Conservation (phyloP, 768 basidiomycete species). For the Lentinula lateritia region DNA sequence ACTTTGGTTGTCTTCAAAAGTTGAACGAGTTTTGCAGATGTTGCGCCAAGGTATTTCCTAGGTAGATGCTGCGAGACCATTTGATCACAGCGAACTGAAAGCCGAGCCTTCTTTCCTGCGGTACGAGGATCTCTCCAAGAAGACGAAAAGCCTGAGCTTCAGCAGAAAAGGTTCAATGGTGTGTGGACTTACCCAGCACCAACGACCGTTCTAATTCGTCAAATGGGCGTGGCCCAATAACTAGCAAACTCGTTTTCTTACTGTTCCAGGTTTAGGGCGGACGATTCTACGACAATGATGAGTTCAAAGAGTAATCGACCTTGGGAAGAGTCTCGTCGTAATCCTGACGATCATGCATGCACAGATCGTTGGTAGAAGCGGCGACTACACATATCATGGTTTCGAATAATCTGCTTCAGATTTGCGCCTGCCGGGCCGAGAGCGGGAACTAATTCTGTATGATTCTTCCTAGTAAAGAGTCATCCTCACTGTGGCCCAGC, state of each 20-base stretch:
- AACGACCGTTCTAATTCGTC: slow-evolving; percentile 51
- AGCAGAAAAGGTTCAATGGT: background rate
- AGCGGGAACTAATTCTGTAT: no score
- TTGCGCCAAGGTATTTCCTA: slow-evolving; percentile 51
- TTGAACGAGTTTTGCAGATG: slow-evolving; percentile 73
- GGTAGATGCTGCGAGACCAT: slow-evolving; percentile 80
- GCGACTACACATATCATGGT: no score
- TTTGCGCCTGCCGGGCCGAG: no score
- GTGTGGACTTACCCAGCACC: slow-evolving; percentile 64
- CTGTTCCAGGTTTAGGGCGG: slow-evolving; percentile 77
- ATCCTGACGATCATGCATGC: no score
- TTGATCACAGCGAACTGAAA: slow-evolving; percentile 97
- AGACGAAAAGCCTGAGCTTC: slow-evolving; percentile 3
- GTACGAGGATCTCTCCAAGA: slow-evolving; percentile 88
- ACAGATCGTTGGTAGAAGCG: no score
- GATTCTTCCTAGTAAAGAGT: no score
- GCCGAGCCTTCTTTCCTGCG: slow-evolving; percentile 95
- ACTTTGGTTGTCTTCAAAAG: slow-evolving; percentile 38
- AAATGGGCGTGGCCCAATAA: slow-evolving; percentile 53
- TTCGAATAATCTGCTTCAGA: no score
- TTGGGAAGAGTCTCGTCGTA: no score
- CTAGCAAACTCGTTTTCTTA: slow-evolving; percentile 73
- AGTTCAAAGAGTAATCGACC: background rate
- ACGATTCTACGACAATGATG: slow-evolving; percentile 73
- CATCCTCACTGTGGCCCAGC: no score